A percentile compares a stretch with the other conserved stretches of the same genome.
Conservation (phyloP, 805 yeast genomes). For the Hanseniaspora guilliermondii region DNA sequence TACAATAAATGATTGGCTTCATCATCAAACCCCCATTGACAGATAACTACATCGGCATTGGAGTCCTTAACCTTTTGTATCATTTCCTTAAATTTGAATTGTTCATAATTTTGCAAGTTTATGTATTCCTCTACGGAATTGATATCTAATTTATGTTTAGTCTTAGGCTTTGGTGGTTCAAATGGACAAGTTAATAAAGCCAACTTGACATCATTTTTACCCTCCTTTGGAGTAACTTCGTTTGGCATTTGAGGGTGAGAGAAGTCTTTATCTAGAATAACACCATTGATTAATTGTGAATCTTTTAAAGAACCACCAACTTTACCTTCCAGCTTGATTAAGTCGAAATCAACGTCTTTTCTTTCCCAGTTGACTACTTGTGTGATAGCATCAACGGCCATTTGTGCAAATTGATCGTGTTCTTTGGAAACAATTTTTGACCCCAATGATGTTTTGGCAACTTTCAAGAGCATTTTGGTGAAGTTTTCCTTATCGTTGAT, state of each 20-base stretch:
- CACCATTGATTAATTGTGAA: conserved; percentile 77
- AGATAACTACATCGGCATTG: conserved; percentile 92
- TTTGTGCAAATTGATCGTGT: conserved; percentile 84
- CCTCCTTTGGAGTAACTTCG: conserved; percentile 31
- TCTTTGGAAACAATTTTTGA: conserved; percentile 90
- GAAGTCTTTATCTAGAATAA: conserved; percentile 87
- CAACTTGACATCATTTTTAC: conserved; percentile 55
- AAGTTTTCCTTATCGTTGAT: conserved; percentile 19
- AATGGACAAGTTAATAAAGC: conserved; percentile 97
- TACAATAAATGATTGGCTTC: conserved; percentile 90
- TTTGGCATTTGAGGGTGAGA: conserved; percentile 98
- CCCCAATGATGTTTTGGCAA: conserved; percentile 90
- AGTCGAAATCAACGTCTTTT: conserved; percentile 92
- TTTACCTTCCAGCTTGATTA: conserved; percentile 88
- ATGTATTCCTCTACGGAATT: conserved; percentile 88
- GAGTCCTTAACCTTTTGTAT: conserved; percentile 70
- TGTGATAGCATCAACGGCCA: conserved; percentile 93
- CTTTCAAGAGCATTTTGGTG: conserved; percentile 54
- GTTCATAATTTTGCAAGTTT: conserved; percentile 83
- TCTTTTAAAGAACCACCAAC: conserved; percentile 90
- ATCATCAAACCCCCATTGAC: conserved; percentile 99
- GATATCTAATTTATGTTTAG: conserved; percentile 92
- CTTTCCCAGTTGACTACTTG: conserved; percentile 85
- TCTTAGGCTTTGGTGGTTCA: conserved; percentile 99
- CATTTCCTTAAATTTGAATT: conserved; percentile 82